phyloP scores from a whole-genome alignment of 345 rosid species.

The Ceriops zippeliana region DNA sequence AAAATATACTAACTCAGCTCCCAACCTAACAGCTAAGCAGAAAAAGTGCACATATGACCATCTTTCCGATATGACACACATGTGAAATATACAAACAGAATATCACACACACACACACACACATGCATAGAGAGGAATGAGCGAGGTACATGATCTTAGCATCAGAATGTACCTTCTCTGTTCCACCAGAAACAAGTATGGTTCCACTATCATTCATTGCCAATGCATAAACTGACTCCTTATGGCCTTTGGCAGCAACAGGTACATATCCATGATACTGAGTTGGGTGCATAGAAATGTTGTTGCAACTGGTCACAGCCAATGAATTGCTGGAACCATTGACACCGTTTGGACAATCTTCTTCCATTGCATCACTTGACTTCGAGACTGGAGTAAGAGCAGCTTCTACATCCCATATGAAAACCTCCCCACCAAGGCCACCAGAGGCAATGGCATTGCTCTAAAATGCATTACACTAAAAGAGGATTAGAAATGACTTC shows the following conservation, averaged over 20 bases:
- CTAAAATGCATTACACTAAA: constrained; percentile 73
- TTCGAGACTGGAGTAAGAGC: constrained; percentile 74
- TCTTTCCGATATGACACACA: neutral
- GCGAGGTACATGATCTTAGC: neutral
- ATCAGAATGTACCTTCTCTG: constrained; percentile 72
- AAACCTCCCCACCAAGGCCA: constrained; percentile 99
- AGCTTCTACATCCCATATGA: constrained; percentile 96
- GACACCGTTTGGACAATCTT: constrained; percentile 69
- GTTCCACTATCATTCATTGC: constrained; percentile 91
- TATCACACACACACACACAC: too few relatives aligned
- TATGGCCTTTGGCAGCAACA: constrained; percentile 89
- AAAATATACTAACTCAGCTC: neutral
- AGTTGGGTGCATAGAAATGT: constrained; percentile 58
- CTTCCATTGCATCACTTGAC: constrained; percentile 66
- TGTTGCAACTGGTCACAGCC: constrained; percentile 71
- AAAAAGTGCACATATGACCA: neutral
- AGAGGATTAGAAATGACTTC: constrained; percentile 57
- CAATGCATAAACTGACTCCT: constrained; percentile 98
- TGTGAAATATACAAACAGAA: too few relatives aligned
- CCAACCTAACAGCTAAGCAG: too few relatives aligned
- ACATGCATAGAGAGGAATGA: too few relatives aligned
- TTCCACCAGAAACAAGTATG: constrained; percentile 97
- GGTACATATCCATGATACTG: constrained; percentile 83
- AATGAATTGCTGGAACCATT: constrained; percentile 54
- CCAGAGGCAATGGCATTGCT: constrained; percentile 96